A percentile compares a stretch with the other conserved stretches of the same genome.
Evolutionary conservation across 805 yeast genomes (phyloP).

Genomic region (Spencermartinsiella europaea): DNA sequence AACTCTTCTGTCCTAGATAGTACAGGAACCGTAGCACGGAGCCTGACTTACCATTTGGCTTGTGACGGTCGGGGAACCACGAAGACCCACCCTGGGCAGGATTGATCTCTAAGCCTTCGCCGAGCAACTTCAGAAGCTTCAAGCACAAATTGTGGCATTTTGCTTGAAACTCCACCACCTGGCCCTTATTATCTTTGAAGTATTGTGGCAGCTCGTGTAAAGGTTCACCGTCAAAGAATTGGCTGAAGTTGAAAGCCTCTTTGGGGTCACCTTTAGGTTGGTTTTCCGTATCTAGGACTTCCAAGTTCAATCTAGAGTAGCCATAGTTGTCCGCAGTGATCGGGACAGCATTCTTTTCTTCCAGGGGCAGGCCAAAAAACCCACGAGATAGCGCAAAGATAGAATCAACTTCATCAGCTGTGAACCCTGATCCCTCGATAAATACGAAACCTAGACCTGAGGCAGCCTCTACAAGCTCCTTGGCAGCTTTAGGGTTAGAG

Average conservation of each 20-base stretch:
- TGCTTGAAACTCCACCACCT: slow-evolving; percentile 32
- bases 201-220: slow-evolving; percentile 46
- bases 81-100: slow-evolving; percentile 45
- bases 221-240: slow-evolving; percentile 46
- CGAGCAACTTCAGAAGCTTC: slow-evolving; percentile 50
- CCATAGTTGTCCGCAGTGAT: slow-evolving; percentile 58
- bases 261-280: slow-evolving; percentile 39
- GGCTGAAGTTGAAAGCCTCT: slow-evolving; percentile 62
- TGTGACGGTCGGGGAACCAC: slow-evolving; percentile 63
- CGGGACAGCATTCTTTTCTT: slow-evolving; percentile 45
- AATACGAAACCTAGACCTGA: slow-evolving; percentile 60
- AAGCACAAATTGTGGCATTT: slow-evolving; percentile 49
- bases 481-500: slow-evolving; percentile 28
- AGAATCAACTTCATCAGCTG: slow-evolving; percentile 47
- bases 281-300: slow-evolving; percentile 40
- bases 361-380: slow-evolving; percentile 48
- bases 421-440: slow-evolving; percentile 62
- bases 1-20: slow-evolving; percentile 55
- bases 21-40: slow-evolving; percentile 65
- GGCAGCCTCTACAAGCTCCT: slow-evolving; percentile 52
- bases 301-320: slow-evolving; percentile 51
- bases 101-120: slow-evolving; percentile 59
- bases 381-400: slow-evolving; percentile 46
- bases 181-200: slow-evolving; percentile 41
- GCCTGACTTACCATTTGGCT: slow-evolving; percentile 48